phyloP scores from a whole-genome alignment of 2,329 filamentous ascomycete genomes.

The Penicillium sp. region DNA sequence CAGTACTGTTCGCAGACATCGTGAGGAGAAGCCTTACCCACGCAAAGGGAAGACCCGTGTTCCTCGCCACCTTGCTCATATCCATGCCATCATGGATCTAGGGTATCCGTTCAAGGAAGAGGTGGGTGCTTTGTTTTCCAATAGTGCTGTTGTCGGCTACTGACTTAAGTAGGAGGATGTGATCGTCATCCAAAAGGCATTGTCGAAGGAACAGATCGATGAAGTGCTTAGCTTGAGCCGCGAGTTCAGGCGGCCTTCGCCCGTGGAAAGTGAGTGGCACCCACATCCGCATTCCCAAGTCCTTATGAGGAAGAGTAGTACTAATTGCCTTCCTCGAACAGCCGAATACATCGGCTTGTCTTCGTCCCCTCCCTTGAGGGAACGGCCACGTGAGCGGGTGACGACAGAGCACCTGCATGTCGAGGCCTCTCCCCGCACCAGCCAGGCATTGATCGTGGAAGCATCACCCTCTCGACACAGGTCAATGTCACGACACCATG shows the following conservation, averaged over 20 bases:
- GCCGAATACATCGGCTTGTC: slow-evolving; percentile 20
- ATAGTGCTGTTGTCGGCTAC: slow-evolving; percentile 32
- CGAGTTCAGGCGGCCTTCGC: slow-evolving; percentile 44
- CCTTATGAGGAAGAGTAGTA: neutral
- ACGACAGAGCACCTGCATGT: slow-evolving; percentile 23
- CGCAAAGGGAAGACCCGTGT: slow-evolving; percentile 89
- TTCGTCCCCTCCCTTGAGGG: slow-evolving; percentile 14
- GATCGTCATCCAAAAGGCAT: slow-evolving; percentile 76
- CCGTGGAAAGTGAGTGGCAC: slow-evolving; percentile 30
- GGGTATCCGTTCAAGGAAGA: slow-evolving; percentile 86
- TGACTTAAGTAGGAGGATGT: slow-evolving; percentile 63
- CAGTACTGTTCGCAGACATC: slow-evolving; percentile 32
- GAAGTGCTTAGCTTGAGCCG: slow-evolving; percentile 81
- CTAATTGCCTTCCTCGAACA: slow-evolving; percentile 14
- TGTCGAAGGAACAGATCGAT: slow-evolving; percentile 89
- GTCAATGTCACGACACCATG: slow-evolving; percentile 27
- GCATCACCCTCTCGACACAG: slow-evolving; percentile 26
- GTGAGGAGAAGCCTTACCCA: slow-evolving; percentile 56
- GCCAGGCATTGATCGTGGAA: slow-evolving; percentile 35
- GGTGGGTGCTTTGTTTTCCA: slow-evolving; percentile 49
- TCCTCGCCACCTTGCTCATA: slow-evolving; percentile 74
- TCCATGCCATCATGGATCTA: slow-evolving; percentile 75
- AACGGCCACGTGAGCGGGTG: slow-evolving; percentile 27
- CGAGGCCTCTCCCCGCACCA: slow-evolving; percentile 28
- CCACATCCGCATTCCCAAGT: slow-evolving; percentile 14